Base-by-base conservation (phyloP, 176 grass and related monocot species). In the Olyra latifolia region DNA sequence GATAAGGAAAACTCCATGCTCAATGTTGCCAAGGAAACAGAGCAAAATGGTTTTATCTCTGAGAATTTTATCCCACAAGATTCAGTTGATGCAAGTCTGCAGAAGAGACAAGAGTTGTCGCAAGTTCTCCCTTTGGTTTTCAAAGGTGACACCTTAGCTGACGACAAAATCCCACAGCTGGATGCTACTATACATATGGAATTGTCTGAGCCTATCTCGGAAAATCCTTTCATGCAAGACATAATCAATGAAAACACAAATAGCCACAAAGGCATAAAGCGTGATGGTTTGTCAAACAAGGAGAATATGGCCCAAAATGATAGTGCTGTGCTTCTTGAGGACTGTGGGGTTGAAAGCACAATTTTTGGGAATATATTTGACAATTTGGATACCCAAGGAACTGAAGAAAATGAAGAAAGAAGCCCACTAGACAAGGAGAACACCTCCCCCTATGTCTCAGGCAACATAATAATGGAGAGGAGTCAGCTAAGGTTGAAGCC, bases 341-440 rank as follows among this genome's bases (percentile, higher is more conserved):
- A 82, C 57, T 49, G 25, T 11, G 60, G 49, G 44, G 32, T 65
- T 64, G 77, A 85, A 79, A 75, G 70, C 59, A 76, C 48, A 57
- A 54, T 20, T 50, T 68, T 20, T 72, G 73, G 50, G 12, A 73
- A 35, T 81, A 64, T 88, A 73, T 83, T 90, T 85, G 87, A 84
- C 75, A 88, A 77, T 79, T 80, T 78, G 56, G 58, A 79, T 83
- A 74, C 32, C 10, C 66, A 74, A 83, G 81, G 41, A 64, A 77
- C 29, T 50, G 79, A 90, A 73, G 84, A 56, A 58, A 78, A 86
- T 47, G 71, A 93, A 85, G 83, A 80, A 28, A 74, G 6, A 75
- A 84, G 72, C 76, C 29, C 42, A 82, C 40, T 80, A 19, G 85
- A 89, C 76, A 87, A 87, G 75, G 88, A 97, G 77, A 90, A 88